Percentiles rank a stretch among this genome's conserved stretches.
These are phyloP conservation scores for Piper betle DNA, from an alignment of 164 flowering plant genomes.

Conservation along the genomic window DNA sequence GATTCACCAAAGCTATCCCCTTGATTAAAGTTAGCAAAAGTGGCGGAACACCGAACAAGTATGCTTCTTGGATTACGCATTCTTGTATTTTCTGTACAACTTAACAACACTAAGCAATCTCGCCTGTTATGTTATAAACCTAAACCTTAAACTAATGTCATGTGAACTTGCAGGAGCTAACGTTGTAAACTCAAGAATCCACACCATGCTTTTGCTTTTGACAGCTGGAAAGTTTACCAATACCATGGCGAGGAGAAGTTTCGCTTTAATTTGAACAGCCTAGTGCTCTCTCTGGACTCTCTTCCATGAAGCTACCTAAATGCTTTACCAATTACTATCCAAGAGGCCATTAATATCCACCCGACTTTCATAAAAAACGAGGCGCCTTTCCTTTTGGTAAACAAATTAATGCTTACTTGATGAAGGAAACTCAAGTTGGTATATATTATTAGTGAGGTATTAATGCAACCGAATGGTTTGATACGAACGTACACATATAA, in stretches of 20 bases:
- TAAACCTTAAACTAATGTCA: background rate
- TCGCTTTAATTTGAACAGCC: background rate
- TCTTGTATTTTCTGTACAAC: background rate
- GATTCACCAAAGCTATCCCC: background rate
- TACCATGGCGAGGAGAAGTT: background rate
- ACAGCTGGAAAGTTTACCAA: slow-evolving; percentile 5
- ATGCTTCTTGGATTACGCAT: background rate
- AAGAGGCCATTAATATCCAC: background rate
- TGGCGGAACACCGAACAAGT: too few relatives aligned
- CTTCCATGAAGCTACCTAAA: slow-evolving; percentile 3
- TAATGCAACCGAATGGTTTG: too few relatives aligned
- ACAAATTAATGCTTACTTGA: background rate
- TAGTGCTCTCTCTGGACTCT: background rate
- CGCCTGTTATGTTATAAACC: background rate
- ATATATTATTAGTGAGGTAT: too few relatives aligned
- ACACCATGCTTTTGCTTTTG: background rate
- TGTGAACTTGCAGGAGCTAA: background rate
- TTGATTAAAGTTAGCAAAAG: too few relatives aligned
- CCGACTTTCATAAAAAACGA: slow-evolving; percentile 1
- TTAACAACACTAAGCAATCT: background rate
- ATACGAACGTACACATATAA: too few relatives aligned
- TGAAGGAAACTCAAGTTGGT: background rate
- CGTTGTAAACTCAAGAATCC: background rate
- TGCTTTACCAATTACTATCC: background rate
- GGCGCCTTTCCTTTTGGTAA: background rate